Base-by-base conservation (phyloP, 1,139 yeast genomes). In the Eremothecium sinecaudum region DNA sequence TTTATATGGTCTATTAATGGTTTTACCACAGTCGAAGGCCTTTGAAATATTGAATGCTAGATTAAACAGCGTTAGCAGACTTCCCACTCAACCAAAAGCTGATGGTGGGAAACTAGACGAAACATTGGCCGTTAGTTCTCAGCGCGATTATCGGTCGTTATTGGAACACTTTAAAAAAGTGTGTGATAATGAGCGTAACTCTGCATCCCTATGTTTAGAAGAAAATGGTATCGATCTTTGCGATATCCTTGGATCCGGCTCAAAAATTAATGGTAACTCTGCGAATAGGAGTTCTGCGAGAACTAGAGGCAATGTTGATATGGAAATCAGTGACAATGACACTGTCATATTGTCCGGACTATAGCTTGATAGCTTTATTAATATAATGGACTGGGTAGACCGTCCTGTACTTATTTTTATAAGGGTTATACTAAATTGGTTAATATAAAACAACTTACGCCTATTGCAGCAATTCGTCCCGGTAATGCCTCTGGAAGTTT, bases 11-110 rank as follows among this genome's bases (percentile, higher is more conserved):
- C 70, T 92, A 31, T 65, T 92, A 39, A 92, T 92, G 99, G 69
- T 92, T 4, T 62, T 92, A 35, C 99, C 99, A 0, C 99, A 92
- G 55, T 83, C 96, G 0, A 73, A 84, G n/a, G 94, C 98, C 0
- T 92, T 84, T 57, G 75, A 73, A 15, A 75, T 82, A 0, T 66
- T 92, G 43, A 79, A 79, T 43, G 83, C 80, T 51, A 67, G 99
- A 41, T 66, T 90, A 35, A 72, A 50, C 34, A 59, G 63, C 43
- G 61, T 60, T 2, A 57, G 54, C 30, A 43, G 48, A 16, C 45
- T 55, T 45, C 45, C 46, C 3, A 19, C 35, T 9, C 36, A 36
- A 15, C 33, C 33, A 24, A 34, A 24, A 10, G 35, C 48, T 5
- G 45, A 42, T 28, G 32, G 42, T 13, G 18, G 32, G 10, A 44